Evolutionary conservation across 192 early-diverging fungal species (phyloP).

Genomic region (Pecoramyces ruminantium): DNA sequence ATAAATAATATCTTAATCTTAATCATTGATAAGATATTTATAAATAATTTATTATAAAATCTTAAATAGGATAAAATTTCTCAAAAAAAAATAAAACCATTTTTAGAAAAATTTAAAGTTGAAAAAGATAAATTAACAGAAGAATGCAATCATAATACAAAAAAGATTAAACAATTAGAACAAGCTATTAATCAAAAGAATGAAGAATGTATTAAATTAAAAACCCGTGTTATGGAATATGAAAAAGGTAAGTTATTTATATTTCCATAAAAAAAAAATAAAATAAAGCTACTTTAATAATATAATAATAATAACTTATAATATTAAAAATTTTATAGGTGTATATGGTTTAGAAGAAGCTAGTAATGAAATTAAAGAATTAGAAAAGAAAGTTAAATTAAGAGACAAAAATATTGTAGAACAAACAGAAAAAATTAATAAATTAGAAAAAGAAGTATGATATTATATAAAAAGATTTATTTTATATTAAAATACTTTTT

Average conservation of each 20-base stretch:
- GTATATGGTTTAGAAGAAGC: slow-evolving; percentile 27
- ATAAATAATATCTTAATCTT: too few relatives aligned
- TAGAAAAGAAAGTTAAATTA: slow-evolving; percentile 13
- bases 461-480: too few relatives aligned
- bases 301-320: too few relatives aligned
- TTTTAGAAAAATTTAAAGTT: slow-evolving; percentile 14
- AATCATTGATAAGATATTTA: too few relatives aligned
- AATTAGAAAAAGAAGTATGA: slow-evolving; percentile 16
- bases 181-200: slow-evolving; percentile 21
- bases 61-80: slow-evolving; percentile 6
- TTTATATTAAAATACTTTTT: too few relatives aligned
- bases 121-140: slow-evolving; percentile 13
- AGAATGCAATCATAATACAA: slow-evolving; percentile 6
- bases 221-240: slow-evolving; percentile 15
- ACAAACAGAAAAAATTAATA: slow-evolving; percentile 17
- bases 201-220: slow-evolving; percentile 14
- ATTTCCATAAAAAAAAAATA: too few relatives aligned
- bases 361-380: slow-evolving; percentile 21
- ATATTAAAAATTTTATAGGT: too few relatives aligned
- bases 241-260: slow-evolving; percentile 9
- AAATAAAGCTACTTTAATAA: too few relatives aligned
- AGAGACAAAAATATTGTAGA: slow-evolving; percentile 19
- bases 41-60: too few relatives aligned
- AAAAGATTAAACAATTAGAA: slow-evolving; percentile 10
- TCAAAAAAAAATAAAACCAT: slow-evolving; percentile 6